Evolutionary conservation across 1,139 yeast genomes (phyloP).

Genomic region (Scheffersomyces illinoinensis): DNA sequence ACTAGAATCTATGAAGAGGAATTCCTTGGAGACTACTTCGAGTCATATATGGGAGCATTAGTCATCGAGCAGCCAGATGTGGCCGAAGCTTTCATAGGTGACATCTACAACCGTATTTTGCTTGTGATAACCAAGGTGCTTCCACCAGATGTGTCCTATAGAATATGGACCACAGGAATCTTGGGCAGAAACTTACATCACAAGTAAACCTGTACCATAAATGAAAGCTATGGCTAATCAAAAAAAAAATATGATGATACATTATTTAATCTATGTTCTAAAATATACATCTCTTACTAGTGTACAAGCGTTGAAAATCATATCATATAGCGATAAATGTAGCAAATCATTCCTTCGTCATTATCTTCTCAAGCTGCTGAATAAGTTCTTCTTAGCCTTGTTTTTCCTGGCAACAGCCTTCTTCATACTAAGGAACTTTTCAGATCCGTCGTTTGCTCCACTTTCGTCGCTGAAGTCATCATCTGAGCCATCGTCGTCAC

Average conservation of each 20-base stretch:
- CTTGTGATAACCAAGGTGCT: constrained; percentile 23
- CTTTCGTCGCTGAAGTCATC: constrained; percentile 13
- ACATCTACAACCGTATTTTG: constrained; percentile 33
- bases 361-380: constrained; percentile 10
- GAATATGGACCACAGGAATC: constrained; percentile 14
- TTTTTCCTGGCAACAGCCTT: constrained; percentile 9
- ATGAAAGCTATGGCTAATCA: neutral
- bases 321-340: neutral
- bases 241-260: constrained; percentile 1
- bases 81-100: constrained; percentile 36
- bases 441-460: constrained; percentile 10
- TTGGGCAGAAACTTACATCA: constrained; percentile 12
- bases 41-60: constrained; percentile 47
- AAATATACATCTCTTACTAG: neutral
- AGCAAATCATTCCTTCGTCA: neutral
- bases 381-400: constrained; percentile 10
- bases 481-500: constrained; percentile 1
- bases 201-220: neutral
- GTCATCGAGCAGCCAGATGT: constrained; percentile 40
- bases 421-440: constrained; percentile 14
- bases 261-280: constrained; percentile 1
- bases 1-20: constrained; percentile 41
- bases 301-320: neutral
- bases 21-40: constrained; percentile 46
- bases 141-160: constrained; percentile 17